Evolutionary conservation across 352 stramenopile species (phyloP).

Genomic region (Proteromonas lacertae): DNA sequence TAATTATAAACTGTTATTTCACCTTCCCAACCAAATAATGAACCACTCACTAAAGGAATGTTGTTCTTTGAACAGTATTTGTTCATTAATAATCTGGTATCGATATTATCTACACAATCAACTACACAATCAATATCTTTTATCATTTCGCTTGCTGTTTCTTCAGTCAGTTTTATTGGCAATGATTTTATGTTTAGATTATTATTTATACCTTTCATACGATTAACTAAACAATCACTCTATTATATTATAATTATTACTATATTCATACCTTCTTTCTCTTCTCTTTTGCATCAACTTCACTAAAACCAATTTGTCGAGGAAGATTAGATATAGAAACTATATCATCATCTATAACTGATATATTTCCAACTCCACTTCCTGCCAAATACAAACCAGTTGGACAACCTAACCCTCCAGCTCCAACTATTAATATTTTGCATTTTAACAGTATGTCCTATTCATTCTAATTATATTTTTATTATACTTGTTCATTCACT

Average conservation of each 20-base stretch:
- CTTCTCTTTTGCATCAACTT: too few species aligned
- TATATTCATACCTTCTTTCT: conserved; percentile 66
- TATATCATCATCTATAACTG: conserved; percentile 60
- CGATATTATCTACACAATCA: conserved; percentile 68
- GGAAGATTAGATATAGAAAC: conserved; percentile 85
- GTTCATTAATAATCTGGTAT: too few species aligned
- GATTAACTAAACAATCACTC: conserved; percentile 31
- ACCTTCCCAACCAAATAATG: too few species aligned
- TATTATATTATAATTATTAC: conserved; percentile 35
- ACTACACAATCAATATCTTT: conserved; percentile 47
- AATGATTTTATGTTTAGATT: too few species aligned
- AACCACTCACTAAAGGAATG: too few species aligned
- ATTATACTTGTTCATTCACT: too few species aligned
- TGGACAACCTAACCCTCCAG: conserved; percentile 74
- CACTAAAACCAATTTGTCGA: too few species aligned
- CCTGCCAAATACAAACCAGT: conserved; percentile 64
- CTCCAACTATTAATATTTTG: conserved; percentile 35
- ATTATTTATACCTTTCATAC: conserved; percentile 30
- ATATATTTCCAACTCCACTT: conserved; percentile 54
- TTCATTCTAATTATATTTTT: too few species aligned
- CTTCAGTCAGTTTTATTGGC: conserved; percentile 18
- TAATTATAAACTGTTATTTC: too few species aligned
- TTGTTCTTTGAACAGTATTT: too few species aligned
- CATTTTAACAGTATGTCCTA: neutral
- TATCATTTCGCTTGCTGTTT: conserved; percentile 28